These are phyloP conservation scores for Aspergillus ostianus DNA, from an alignment of 495 filamentous ascomycete genomes.

Conservation along the genomic window DNA sequence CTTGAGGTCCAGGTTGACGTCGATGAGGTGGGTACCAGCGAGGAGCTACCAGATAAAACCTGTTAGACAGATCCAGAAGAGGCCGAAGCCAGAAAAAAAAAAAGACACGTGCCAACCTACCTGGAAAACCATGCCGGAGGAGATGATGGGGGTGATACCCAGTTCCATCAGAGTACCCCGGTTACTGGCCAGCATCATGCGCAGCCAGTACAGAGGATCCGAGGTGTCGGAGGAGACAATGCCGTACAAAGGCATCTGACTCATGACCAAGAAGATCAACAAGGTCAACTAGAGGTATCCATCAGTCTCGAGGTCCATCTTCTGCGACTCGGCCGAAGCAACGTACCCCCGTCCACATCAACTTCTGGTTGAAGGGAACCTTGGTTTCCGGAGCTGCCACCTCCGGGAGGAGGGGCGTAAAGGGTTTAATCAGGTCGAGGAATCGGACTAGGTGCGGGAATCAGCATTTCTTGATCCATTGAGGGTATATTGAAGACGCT, in stretches of 20 bases:
- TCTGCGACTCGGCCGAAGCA: conserved; percentile 16
- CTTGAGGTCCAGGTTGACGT: conserved; percentile 99
- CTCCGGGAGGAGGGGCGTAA: conserved; percentile 98
- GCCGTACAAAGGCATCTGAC: conserved; percentile 96
- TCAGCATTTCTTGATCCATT: conserved; percentile 29
- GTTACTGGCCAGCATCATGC: conserved; percentile 99
- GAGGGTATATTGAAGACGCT: conserved; percentile 24
- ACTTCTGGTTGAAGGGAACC: conserved; percentile 96
- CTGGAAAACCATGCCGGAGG: conserved; percentile 99
- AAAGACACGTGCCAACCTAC: conserved; percentile 27
- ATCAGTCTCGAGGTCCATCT: conserved; percentile 3
- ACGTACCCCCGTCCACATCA: conserved; percentile 96
- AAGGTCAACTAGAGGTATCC: conserved; percentile 67
- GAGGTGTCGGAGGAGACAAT: conserved; percentile 96
- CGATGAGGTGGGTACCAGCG: conserved; percentile 98
- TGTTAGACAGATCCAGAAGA: conserved; percentile 6
- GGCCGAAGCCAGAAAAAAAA: background rate
- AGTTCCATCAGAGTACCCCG: conserved; percentile 98
- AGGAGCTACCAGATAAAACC: conserved; percentile 58
- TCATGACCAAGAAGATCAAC: conserved; percentile 99
- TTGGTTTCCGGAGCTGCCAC: conserved; percentile 95
- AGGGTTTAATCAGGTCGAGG: conserved; percentile 98
- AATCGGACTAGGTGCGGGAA: conserved; percentile 74
- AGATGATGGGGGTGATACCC: conserved; percentile 99
- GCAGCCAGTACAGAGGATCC: conserved; percentile 98